Percentiles rank a stretch among this genome's conserved stretches.
phyloP scores from a whole-genome alignment of 495 filamentous ascomycete species.

The Penicillium chermesinum region DNA sequence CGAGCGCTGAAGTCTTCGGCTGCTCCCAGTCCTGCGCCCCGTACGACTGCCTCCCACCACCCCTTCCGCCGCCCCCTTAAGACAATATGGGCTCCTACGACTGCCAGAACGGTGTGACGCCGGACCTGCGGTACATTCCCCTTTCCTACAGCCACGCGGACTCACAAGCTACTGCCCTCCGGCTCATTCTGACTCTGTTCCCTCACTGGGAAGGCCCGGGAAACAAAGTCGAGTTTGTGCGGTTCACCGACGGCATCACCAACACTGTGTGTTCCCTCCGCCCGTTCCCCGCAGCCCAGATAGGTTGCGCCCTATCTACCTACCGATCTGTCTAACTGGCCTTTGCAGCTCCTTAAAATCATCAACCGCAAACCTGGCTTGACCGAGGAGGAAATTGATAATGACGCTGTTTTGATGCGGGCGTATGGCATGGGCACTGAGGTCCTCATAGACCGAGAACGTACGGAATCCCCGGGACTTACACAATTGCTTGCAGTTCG shows the following conservation, averaged over 20 bases:
- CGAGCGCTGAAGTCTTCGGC: slow-evolving; percentile 1
- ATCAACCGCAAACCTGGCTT: slow-evolving; percentile 74
- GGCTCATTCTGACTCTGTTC: slow-evolving; percentile 70
- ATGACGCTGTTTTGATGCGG: slow-evolving; percentile 82
- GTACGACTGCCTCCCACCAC: neutral
- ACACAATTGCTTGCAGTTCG: too few relatives aligned
- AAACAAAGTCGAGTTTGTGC: slow-evolving; percentile 79
- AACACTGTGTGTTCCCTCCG: slow-evolving; percentile 71
- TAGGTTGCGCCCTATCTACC: too few relatives aligned
- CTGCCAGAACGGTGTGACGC: slow-evolving; percentile 12
- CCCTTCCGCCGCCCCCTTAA: slow-evolving; percentile 5
- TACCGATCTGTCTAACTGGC: too few relatives aligned
- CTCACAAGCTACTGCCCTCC: slow-evolving; percentile 68
- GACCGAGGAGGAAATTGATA: slow-evolving; percentile 71
- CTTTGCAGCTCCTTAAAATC: slow-evolving; percentile 70
- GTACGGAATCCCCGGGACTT: slow-evolving; percentile 53
- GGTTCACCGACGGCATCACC: slow-evolving; percentile 96
- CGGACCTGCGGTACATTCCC: slow-evolving; percentile 54
- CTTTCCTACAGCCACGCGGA: slow-evolving; percentile 71
- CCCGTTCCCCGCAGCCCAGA: neutral
- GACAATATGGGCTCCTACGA: slow-evolving; percentile 30
- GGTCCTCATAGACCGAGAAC: slow-evolving; percentile 92
- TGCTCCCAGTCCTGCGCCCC: neutral
- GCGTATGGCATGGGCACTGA: slow-evolving; percentile 95
- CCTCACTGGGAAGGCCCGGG: slow-evolving; percentile 75